Percentiles rank a stretch among this genome's conserved stretches.
phyloP scores from a whole-genome alignment of 805 yeast genomes.

The Komagataella pseudopastoris region DNA sequence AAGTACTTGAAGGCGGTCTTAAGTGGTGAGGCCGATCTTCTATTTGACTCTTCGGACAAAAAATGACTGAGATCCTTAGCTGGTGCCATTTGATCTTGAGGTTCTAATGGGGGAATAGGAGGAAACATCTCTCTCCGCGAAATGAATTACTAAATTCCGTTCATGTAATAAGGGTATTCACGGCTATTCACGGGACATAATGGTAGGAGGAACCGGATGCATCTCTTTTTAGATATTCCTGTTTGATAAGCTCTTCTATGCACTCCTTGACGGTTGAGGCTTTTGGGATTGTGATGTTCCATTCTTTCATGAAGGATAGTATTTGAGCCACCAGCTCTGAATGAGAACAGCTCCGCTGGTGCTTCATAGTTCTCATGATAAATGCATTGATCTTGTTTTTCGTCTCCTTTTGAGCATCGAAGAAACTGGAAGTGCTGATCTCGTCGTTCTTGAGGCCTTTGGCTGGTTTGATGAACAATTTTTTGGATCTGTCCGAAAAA shows the following conservation, averaged over 20 bases:
- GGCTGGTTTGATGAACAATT: background rate
- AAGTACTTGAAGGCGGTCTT: constrained; percentile 76
- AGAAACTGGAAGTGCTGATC: background rate
- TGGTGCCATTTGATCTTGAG: constrained; percentile 8
- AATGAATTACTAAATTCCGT: background rate
- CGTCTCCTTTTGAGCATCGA: background rate
- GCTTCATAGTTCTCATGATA: background rate
- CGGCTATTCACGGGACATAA: background rate
- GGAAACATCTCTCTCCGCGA: background rate
- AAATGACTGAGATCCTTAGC: constrained; percentile 67
- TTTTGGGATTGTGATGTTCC: background rate
- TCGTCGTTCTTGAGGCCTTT: background rate
- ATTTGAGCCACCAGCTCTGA: background rate
- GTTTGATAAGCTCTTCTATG: constrained; percentile 1
- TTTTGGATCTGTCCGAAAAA: background rate
- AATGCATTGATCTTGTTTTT: background rate
- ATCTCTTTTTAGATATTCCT: background rate
- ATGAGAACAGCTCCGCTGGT: background rate
- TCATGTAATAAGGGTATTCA: background rate
- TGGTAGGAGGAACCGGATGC: background rate
- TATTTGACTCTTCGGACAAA: constrained; percentile 64
- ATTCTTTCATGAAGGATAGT: background rate
- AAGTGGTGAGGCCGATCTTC: constrained; percentile 68
- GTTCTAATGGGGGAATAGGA: background rate
- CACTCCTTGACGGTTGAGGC: background rate